Percentiles rank a stretch among this genome's conserved stretches.
Evolutionary conservation across 1,139 yeast species (phyloP).

Genomic region (Hanseniaspora uvarum): DNA sequence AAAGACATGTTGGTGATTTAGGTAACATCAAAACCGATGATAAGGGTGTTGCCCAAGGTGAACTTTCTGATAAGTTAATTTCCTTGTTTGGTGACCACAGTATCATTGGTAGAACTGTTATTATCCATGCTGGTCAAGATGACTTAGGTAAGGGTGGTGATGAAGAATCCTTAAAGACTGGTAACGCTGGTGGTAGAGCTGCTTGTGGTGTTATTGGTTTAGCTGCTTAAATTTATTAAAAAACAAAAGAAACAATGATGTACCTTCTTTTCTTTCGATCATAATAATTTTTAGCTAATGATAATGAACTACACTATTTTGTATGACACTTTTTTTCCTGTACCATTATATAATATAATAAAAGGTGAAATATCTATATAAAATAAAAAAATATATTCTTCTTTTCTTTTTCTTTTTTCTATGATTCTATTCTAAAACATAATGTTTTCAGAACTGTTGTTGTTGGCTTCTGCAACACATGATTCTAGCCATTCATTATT

Average conservation of each 20-base stretch:
- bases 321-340: too few relatives aligned
- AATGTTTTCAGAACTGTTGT: slow-evolving; percentile 23
- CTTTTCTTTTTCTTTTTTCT: background rate
- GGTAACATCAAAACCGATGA: slow-evolving; percentile 88
- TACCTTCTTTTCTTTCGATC: too few relatives aligned
- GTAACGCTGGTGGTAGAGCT: slow-evolving; percentile 97
- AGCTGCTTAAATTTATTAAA: slow-evolving; percentile 32
- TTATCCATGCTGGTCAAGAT: slow-evolving; percentile 87
- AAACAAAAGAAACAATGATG: too few relatives aligned
- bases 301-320: too few relatives aligned
- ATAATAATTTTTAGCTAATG: background rate
- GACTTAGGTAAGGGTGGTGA: slow-evolving; percentile 95
- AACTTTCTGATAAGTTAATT: slow-evolving; percentile 64
- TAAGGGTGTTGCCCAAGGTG: slow-evolving; percentile 79
- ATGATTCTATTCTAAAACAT: slow-evolving; percentile 24
- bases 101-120: slow-evolving; percentile 89
- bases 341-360: too few relatives aligned
- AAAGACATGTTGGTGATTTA: slow-evolving; percentile 93
- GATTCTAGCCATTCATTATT: slow-evolving; percentile 41
- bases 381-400: background rate
- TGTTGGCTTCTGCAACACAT: slow-evolving; percentile 25
- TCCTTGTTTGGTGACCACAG: slow-evolving; percentile 78
- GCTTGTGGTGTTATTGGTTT: slow-evolving; percentile 99
- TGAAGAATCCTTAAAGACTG: slow-evolving; percentile 89
- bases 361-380: too few relatives aligned